Evolutionary conservation across 805 yeast species (phyloP), one percentile per base, ranked within the genome.

Genomic region (Yarrowia yakushimensis): DNA sequence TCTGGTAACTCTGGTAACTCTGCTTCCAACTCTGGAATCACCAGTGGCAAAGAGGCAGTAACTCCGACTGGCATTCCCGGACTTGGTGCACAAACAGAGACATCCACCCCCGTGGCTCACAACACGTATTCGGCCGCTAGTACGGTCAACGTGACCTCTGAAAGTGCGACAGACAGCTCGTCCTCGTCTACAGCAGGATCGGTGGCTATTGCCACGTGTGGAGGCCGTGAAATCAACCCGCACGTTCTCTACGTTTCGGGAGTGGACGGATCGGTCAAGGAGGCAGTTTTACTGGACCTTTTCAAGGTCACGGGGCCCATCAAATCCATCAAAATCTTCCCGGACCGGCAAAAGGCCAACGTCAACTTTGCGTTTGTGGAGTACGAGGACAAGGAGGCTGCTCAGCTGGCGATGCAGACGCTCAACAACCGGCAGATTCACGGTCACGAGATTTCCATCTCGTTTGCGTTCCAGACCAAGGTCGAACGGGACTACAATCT

Each of bases 321-420:
- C 46, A 80, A 81, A 66, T 78, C 84, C 22, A 82, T 88, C 64
- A 90, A 89, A 74, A 78, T 91, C 43, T 77, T 90, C 65, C 81
- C 83, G 65, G 97, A 90, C 70, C 88, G 88, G 73, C 88, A 88
- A 72, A 45, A 66, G 36, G 82, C 81, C 10, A 88, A 89, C 13
- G 85, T 82, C 72, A 87, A 87, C 71, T 91, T 90, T 73, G 96
- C 96, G 1, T 90, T 91, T 72, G 83, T 91, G 61, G 96, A 90
- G 73, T 90, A 82, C 68, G 83, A 79, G 25, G 76, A 76, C 57
- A 79, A 83, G 41, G 77, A 76, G 31, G 78, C 79, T 31, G 96
- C 96, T 1, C 80, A 79, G 37, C 76, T 77, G 65, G 93, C 94
- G 1, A 76, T 85, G 61, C 80, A 79, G 59, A 75, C 83, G 11